A percentile compares a stretch with the other conserved stretches of the same genome.
These are phyloP conservation scores for Kwoniella sp. DNA, from an alignment of 768 basidiomycete genomes.

Conservation along the genomic window DNA sequence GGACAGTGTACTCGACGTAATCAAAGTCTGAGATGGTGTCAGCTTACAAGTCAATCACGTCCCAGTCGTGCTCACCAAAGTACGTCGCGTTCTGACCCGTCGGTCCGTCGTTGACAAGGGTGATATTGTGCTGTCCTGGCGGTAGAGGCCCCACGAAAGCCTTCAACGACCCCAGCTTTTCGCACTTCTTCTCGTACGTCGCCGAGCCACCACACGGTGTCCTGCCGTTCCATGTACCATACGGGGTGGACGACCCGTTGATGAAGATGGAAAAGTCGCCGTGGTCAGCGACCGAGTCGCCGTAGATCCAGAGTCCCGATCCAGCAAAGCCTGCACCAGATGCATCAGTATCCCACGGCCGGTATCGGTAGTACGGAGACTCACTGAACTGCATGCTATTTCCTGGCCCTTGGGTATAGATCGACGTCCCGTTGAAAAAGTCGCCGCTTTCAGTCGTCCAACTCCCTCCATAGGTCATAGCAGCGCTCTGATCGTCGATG, in stretches of 20 bases:
- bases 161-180: conserved; percentile 45
- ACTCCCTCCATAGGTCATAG: conserved; percentile 33
- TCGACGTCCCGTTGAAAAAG: conserved; percentile 42
- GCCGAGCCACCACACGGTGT: conserved; percentile 36
- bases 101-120: conserved; percentile 36
- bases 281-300: conserved; percentile 50
- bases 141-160: conserved; percentile 28
- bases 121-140: conserved; percentile 33
- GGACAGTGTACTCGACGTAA: conserved; percentile 25
- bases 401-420: conserved; percentile 38
- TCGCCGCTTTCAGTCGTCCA: conserved; percentile 43
- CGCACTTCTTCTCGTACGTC: conserved; percentile 38
- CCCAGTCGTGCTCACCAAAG: conserved; percentile 34
- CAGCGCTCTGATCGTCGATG: conserved; percentile 33
- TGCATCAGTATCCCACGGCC: no score
- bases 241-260: conserved; percentile 25
- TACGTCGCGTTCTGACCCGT: conserved; percentile 22
- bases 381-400: conserved; percentile 37
- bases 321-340: conserved; percentile 24
- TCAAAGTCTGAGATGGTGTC: conserved; percentile 23
- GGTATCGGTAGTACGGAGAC: background rate
- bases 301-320: conserved; percentile 47
- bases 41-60: background rate
- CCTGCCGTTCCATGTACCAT: conserved; percentile 27
- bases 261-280: conserved; percentile 43